Percentiles rank a stretch among this genome's conserved stretches.
phyloP scores from a whole-genome alignment of 106 monocot species.

The Posidonia australis region DNA sequence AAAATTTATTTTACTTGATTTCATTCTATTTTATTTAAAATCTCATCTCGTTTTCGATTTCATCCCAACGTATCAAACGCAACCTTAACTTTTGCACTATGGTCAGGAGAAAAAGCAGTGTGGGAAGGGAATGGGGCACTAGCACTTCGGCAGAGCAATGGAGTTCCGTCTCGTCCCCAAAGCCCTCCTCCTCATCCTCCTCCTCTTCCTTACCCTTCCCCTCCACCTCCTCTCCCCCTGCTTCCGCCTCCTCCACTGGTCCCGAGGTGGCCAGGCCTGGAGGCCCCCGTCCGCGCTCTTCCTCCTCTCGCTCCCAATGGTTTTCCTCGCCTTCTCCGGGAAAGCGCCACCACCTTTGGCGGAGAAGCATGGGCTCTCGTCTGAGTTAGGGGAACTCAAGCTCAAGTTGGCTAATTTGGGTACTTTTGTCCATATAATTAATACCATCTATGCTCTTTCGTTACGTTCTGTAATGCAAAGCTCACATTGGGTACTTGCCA shows the following conservation, averaged over 20 bases:
- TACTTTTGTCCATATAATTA: background rate
- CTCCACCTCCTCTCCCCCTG: background rate
- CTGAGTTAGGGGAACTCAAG: background rate
- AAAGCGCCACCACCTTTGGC: background rate
- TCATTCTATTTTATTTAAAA: too few species aligned
- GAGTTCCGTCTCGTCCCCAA: background rate
- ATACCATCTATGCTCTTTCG: background rate
- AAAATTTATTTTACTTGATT: too few species aligned
- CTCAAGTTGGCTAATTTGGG: slow-evolving; percentile 4
- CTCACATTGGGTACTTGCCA: background rate
- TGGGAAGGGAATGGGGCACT: too few species aligned
- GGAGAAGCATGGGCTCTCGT: background rate
- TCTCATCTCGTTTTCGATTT: too few species aligned
- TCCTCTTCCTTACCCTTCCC: background rate
- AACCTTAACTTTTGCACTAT: too few species aligned
- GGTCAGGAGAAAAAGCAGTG: too few species aligned
- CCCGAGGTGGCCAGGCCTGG: background rate
- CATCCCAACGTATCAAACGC: too few species aligned
- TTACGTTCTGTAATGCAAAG: background rate
- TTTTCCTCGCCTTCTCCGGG: background rate
- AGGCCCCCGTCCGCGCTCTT: background rate
- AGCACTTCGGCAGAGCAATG: background rate
- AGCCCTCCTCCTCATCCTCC: background rate
- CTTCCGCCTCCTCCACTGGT: background rate
- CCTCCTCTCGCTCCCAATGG: background rate